Base-by-base conservation (phyloP, 2,329 filamentous ascomycete genomes). In the Drechslerella stenobrocha region DNA sequence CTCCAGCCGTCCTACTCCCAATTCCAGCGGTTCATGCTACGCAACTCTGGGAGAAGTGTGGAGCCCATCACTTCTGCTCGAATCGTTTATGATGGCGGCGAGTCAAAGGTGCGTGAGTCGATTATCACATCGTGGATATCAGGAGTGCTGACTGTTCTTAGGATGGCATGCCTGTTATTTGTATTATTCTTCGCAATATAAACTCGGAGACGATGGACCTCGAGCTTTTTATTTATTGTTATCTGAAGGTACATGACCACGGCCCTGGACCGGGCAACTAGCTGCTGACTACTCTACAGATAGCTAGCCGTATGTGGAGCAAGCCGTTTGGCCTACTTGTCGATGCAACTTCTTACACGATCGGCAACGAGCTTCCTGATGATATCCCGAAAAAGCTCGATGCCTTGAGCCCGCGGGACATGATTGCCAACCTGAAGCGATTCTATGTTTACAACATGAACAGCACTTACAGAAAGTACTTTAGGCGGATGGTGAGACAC, bases 371-470 rank as follows among this genome's bases (percentile, higher is more conserved):
- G 70, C 81, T 84, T 9, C 82, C 83, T 67, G 85, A 88, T 72
- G 82, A 84, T 15, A 76, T 87, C 1, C 85, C 87, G 72, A 82
- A 82, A 53, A 69, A 85, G 82, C 71, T 76, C 87, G 6, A 84
- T 72, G 76, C 82, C 8, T 78, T 88, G 2, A 84, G 83, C 2
- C 85, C 85, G 0, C 79, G 79, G 0, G 85, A 88, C 71, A 75
- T 87, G 44, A 79, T 81, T 1, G 79, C 79, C 52, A 82, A 85
- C 64, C 76, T 87, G 2, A 79, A 81, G 1, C 80, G 84, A 34
- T 80, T 87, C 37, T 88, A 87, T 70, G 79, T 88, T 13, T 87
- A 88, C 75, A 88, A 88, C 73, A 87, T 87, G 84, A 88, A 88
- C 72, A 87, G 83, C 72, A 81, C 84, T 8, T 87, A 86, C 74